phyloP scores from a whole-genome alignment of 2,329 filamentous ascomycete species.

The Talaromyces sp. region DNA sequence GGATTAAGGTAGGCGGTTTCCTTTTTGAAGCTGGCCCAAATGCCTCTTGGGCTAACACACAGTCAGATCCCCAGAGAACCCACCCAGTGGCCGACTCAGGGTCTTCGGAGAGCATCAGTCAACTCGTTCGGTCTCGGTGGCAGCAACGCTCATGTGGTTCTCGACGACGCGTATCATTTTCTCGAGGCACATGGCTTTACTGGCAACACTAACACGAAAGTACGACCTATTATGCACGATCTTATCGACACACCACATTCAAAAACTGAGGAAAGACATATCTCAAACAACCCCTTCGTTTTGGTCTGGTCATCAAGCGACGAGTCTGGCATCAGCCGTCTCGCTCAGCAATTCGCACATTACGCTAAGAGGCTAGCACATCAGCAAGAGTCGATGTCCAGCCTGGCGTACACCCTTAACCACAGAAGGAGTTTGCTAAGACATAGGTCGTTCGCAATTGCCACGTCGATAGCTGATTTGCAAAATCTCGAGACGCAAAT shows the following conservation, averaged over 20 bases:
- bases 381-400: background rate
- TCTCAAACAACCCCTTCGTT: background rate
- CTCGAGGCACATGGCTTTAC: background rate
- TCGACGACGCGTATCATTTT: background rate
- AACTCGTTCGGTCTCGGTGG: background rate
- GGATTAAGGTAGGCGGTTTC: constrained; percentile 22
- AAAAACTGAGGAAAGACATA: background rate
- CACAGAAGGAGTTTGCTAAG: background rate
- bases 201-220: background rate
- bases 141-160: background rate
- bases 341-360: background rate
- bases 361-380: background rate
- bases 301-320: background rate
- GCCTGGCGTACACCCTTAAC: background rate
- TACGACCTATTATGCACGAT: background rate
- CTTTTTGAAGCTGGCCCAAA: background rate
- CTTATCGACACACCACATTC: background rate
- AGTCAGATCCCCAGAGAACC: background rate
- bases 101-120: background rate
- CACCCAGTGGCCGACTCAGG: background rate
- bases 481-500: background rate
- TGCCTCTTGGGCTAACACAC: background rate
- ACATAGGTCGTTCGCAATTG: background rate
- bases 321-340: background rate
- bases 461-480: background rate